phyloP scores from a whole-genome alignment of 2,329 filamentous ascomycete genomes.

The Colletotrichum sp. region DNA sequence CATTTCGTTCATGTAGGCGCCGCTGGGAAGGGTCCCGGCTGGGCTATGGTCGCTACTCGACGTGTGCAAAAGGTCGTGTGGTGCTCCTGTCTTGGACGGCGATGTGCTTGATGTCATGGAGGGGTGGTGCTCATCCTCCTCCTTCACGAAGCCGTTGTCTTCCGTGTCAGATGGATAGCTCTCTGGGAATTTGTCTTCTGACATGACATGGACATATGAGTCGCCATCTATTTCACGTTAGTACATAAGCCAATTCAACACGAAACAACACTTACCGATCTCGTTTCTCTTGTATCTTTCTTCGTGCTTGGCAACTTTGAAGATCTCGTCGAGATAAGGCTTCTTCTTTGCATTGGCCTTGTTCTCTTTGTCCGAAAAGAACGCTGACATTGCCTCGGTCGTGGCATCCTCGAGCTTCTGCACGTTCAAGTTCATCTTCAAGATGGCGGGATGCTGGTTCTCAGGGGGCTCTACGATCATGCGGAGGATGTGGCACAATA shows the following conservation, averaged over 20 bases:
- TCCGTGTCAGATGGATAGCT: slow-evolving; percentile 55
- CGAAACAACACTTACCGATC: slow-evolving; percentile 51
- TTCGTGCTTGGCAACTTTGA: slow-evolving; percentile 62
- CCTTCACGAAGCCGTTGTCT: slow-evolving; percentile 41
- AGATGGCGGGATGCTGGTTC: slow-evolving; percentile 55
- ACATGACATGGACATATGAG: slow-evolving; percentile 54
- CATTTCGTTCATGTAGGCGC: slow-evolving; percentile 46
- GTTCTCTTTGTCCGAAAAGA: slow-evolving; percentile 61
- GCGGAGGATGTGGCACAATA: slow-evolving; percentile 65
- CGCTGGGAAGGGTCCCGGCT: slow-evolving; percentile 32
- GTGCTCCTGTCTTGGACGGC: slow-evolving; percentile 35
- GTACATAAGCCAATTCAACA: not conserved
- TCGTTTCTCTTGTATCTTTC: slow-evolving; percentile 61
- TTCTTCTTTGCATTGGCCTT: slow-evolving; percentile 60
- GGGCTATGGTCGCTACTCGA: slow-evolving; percentile 41
- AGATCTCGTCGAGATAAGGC: slow-evolving; percentile 63
- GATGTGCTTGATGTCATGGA: slow-evolving; percentile 38
- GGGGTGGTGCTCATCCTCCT: slow-evolving; percentile 46
- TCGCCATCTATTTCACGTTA: slow-evolving; percentile 44
- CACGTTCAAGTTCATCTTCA: slow-evolving; percentile 57
- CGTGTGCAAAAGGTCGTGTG: slow-evolving; percentile 39
- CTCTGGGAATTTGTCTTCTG: slow-evolving; percentile 55
- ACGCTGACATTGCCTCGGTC: slow-evolving; percentile 60
- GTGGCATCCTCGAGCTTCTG: slow-evolving; percentile 64
- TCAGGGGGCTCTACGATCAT: slow-evolving; percentile 57